Percentiles rank a stretch among this genome's conserved stretches.
phyloP scores from a whole-genome alignment of 2,329 filamentous ascomycete species.

The Cladophialophora bantiana region DNA sequence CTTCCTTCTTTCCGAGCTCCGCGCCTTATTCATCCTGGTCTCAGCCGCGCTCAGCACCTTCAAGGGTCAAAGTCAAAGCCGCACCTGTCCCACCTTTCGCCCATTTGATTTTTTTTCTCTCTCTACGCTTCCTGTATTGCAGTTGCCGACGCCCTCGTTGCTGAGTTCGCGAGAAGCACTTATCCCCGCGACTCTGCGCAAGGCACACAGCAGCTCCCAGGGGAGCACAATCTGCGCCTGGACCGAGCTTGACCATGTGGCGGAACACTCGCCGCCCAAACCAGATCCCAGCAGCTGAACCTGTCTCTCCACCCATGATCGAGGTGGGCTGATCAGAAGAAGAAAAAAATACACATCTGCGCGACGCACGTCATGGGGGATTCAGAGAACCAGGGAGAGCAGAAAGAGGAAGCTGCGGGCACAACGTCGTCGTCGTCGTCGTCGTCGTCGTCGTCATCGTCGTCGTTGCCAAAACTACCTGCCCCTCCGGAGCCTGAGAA shows the following conservation, averaged over 20 bases:
- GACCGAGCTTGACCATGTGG: slow-evolving; percentile 33
- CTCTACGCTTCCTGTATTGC: not conserved
- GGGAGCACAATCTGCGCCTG: slow-evolving; percentile 24
- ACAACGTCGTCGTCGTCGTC: slow-evolving; percentile 8
- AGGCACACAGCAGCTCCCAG: slow-evolving; percentile 4
- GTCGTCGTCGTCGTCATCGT: slow-evolving; percentile 4
- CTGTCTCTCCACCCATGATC: slow-evolving; percentile 22
- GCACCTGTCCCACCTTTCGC: slow-evolving; percentile 15
- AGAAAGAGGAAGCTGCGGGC: slow-evolving; percentile 29
- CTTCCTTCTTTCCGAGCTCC: slow-evolving; percentile 14
- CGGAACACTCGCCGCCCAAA: slow-evolving; percentile 27
- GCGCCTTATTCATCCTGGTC: slow-evolving; percentile 22
- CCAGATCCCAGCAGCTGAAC: slow-evolving; percentile 15
- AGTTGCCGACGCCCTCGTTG: slow-evolving; percentile 1
- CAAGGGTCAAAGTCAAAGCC: slow-evolving; percentile 25
- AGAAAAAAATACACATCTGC: slow-evolving; percentile 6
- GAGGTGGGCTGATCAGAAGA: slow-evolving; percentile 27
- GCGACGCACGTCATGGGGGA: slow-evolving; percentile 28
- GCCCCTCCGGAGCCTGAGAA: slow-evolving; percentile 40
- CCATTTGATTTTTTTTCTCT: slow-evolving; percentile 8
- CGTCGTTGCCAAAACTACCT: slow-evolving; percentile 28
- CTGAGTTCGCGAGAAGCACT: not conserved
- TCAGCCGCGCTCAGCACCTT: slow-evolving; percentile 7
- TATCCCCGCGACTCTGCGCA: not conserved
- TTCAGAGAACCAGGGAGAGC: slow-evolving; percentile 18